Conservation (phyloP, 225 moss, liverwort and hornwort genomes). For the Anthoceros angustus region DNA sequence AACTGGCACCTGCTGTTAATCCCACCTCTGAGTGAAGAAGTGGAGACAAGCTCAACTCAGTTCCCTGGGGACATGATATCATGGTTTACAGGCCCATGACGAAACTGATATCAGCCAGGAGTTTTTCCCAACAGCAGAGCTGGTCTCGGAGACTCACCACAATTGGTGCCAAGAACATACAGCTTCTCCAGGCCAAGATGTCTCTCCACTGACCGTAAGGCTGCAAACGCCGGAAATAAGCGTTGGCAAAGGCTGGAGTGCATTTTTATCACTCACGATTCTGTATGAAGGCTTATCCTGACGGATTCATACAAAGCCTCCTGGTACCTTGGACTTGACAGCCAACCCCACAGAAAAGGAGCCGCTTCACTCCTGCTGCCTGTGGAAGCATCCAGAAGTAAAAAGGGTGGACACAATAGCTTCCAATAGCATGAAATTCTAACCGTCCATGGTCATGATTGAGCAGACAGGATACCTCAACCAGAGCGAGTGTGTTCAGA, state of each 20-base stretch:
- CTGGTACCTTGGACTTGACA: constrained; percentile 95
- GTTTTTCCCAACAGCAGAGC: no score
- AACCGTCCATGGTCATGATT: background rate
- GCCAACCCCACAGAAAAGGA: constrained; percentile 96
- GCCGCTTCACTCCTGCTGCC: constrained; percentile 95
- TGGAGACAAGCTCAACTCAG: no score
- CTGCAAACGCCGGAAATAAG: constrained; percentile 20
- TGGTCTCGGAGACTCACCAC: constrained; percentile 41
- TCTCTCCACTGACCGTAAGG: constrained; percentile 76
- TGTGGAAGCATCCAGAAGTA: constrained; percentile 7
- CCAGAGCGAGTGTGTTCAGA: constrained; percentile 84
- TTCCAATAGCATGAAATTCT: background rate
- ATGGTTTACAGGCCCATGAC: no score
- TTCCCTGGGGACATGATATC: no score
- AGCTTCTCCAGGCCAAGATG: constrained; percentile 82
- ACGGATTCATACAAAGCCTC: no score
- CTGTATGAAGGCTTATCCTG: no score
- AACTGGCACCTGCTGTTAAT: constrained; percentile 4
- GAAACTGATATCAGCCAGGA: no score
- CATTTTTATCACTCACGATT: no score
- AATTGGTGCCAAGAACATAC: constrained; percentile 93
- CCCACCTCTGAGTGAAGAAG: no score
- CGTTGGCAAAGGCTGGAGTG: no score
- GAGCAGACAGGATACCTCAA: constrained; percentile 42
- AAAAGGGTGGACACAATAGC: background rate